Base-by-base conservation (phyloP, 169 alveolate species). In the Cyclospora cayetanensis region DNA sequence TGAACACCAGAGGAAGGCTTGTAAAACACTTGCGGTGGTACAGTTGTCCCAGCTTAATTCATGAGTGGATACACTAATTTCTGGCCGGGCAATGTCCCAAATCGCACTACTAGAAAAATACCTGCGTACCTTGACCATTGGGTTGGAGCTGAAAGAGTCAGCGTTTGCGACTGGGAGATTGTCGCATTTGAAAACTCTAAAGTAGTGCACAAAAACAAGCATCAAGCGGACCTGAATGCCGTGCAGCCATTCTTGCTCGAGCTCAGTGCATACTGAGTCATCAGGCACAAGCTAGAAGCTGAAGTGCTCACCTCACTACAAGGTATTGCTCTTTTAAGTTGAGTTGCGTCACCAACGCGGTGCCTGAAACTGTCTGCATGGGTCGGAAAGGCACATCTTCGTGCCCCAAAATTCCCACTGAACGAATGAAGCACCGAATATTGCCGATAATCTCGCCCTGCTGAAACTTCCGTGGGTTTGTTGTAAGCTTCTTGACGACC, bases 381-480 rank as follows among this genome's bases (percentile, higher is more conserved):
- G 94, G 91, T 18, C 95, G 95, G 63, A 91, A 52, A 31, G 90
- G 91, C 72, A 93, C 79, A 31, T 92, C 90, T 50, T 91, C 94
- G 43, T 94, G 92, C 22, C 55, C 88, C 41, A 86, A 90, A 41
- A 92, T 93, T 12, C 95, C 96, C 12, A 94, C 94, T 18, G 95
- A 92, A 43, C 95, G 92, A 3, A 91, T 74, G 63, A 84, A 92
- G 83, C 96, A 94, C 66, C 94, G 91, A 31, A 94, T 92, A 53
- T 94, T 94, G 4, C 96, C 96, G 29, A 94, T 88, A 9, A 94
- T 42, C 50, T 94, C 96, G 18, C 96, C 96, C 83, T 90, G 95
- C 29, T 84, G 88, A 68, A 94, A 92, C 66, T 84, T 90, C 46
- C 84, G 60, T 25, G 93, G 94, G 31, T 94, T 94, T 2, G 92